These are phyloP conservation scores for Beauveria varroae DNA, from an alignment of 2,329 filamentous ascomycete genomes.

Conservation along the genomic window DNA sequence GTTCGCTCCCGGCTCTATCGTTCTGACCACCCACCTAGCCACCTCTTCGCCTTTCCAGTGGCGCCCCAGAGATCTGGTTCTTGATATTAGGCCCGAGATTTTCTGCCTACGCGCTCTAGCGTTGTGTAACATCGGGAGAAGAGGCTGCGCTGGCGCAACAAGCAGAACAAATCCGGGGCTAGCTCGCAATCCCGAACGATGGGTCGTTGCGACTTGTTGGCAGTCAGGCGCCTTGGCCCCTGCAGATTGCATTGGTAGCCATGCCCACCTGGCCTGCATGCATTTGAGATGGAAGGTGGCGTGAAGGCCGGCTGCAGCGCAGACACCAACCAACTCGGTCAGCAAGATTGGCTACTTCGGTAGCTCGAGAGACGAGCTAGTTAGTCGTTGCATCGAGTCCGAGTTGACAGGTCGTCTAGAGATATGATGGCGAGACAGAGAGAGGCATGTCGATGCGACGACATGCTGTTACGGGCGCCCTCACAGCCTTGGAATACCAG, in stretches of 20 bases:
- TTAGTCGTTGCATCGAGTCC: not conserved
- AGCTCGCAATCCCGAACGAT: not conserved
- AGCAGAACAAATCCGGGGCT: not conserved
- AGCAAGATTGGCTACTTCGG: not conserved
- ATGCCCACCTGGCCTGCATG: slow-evolving; percentile 7
- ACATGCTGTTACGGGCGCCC: not conserved
- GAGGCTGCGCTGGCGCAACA: not conserved
- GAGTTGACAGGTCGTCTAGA: not conserved
- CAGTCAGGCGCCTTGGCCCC: not conserved
- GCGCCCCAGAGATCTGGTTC: slow-evolving; percentile 3
- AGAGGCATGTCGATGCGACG: slow-evolving; percentile 2
- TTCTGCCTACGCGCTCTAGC: not conserved
- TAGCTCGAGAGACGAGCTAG: not conserved
- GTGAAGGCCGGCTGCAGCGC: not conserved
- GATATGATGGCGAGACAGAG: not conserved
- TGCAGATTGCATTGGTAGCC: slow-evolving; percentile 6
- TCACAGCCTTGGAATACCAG: slow-evolving; percentile 3
- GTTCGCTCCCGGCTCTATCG: not conserved
- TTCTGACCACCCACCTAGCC: not conserved
- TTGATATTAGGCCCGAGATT: not conserved
- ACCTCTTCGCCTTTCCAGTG: not conserved
- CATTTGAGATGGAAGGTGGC: slow-evolving; percentile 8
- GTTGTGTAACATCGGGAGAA: not conserved
- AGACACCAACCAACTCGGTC: not conserved
- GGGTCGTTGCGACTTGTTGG: not conserved